Percentiles rank a stretch among this genome's conserved stretches.
These are phyloP conservation scores for Lentinus brumalis DNA, from an alignment of 768 basidiomycete species.

Conservation along the genomic window DNA sequence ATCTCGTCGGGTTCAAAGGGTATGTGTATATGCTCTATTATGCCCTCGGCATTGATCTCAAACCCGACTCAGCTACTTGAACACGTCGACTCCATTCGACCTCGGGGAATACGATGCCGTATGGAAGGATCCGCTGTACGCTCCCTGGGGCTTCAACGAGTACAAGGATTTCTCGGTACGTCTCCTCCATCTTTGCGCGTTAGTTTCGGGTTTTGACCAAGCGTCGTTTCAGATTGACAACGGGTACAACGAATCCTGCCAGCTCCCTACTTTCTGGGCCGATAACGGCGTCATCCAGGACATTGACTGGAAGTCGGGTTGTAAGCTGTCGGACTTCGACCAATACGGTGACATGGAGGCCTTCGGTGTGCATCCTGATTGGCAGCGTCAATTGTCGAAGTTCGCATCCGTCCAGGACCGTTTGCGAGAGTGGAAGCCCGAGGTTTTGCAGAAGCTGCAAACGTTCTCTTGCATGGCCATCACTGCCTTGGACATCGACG, in stretches of 20 bases:
- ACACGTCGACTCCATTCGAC: constrained; percentile 77
- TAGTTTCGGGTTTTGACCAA: neutral
- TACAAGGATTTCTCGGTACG: constrained; percentile 81
- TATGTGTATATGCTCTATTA: constrained; percentile 37
- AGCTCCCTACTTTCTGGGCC: constrained; percentile 77
- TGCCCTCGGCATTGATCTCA: constrained; percentile 8
- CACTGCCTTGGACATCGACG: constrained; percentile 87
- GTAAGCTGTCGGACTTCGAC: constrained; percentile 84
- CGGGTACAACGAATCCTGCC: constrained; percentile 70
- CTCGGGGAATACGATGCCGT: constrained; percentile 70
- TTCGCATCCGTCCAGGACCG: constrained; percentile 97
- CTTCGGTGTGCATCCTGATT: constrained; percentile 94
- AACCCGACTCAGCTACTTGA: constrained; percentile 58
- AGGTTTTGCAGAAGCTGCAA: constrained; percentile 76
- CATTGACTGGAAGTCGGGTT: constrained; percentile 63
- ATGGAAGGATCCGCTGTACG: constrained; percentile 75
- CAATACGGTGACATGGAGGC: constrained; percentile 98
- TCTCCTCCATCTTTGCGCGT: constrained; percentile 1
- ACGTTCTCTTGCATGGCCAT: constrained; percentile 86
- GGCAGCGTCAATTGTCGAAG: constrained; percentile 92
- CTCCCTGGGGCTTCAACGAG: constrained; percentile 84
- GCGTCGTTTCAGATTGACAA: constrained; percentile 55
- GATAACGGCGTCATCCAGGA: constrained; percentile 68
- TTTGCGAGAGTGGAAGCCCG: constrained; percentile 87
- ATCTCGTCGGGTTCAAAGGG: constrained; percentile 86